Evolutionary conservation across 75 land plant species (phyloP).

Genomic region (Pinus tabuliformis): DNA sequence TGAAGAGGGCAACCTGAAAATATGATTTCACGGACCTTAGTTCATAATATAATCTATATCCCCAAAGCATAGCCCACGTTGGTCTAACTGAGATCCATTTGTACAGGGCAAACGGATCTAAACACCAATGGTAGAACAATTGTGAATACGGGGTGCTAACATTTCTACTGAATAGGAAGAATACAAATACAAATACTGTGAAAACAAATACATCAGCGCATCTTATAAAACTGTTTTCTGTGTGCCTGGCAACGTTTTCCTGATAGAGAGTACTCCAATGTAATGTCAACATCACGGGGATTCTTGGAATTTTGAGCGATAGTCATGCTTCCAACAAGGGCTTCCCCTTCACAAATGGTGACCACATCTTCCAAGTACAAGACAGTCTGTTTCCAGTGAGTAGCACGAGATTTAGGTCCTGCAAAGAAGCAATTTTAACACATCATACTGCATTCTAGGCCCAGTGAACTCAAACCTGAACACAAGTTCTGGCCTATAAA

Average conservation of each 20-base stretch:
- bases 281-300: slow-evolving; percentile 94
- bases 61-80: background rate
- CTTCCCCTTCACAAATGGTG: slow-evolving; percentile 91
- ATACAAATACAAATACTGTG: background rate
- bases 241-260: slow-evolving; percentile 65
- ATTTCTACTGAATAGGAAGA: background rate
- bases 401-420: slow-evolving; percentile 89
- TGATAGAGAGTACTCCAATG: slow-evolving; percentile 65
- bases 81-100: background rate
- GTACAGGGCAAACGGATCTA: background rate
- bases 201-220: slow-evolving; percentile 53
- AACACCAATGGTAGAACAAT: slow-evolving; percentile 5
- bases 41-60: too few relatives aligned
- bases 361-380: slow-evolving; percentile 92
- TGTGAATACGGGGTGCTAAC: background rate
- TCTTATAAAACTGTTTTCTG: slow-evolving; percentile 76
- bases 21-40: too few relatives aligned
- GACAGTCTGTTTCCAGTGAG: slow-evolving; percentile 99
- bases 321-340: slow-evolving; percentile 67
- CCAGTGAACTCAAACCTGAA: background rate
- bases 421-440: slow-evolving; percentile 13
- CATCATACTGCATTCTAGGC: background rate
- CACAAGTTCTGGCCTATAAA: background rate
- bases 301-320: slow-evolving; percentile 85
- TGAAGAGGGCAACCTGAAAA: too few relatives aligned